A percentile compares a stretch with the other conserved stretches of the same genome.
Conservation (phyloP, 164 flowering plant genomes). For the Umbellularia californica region DNA sequence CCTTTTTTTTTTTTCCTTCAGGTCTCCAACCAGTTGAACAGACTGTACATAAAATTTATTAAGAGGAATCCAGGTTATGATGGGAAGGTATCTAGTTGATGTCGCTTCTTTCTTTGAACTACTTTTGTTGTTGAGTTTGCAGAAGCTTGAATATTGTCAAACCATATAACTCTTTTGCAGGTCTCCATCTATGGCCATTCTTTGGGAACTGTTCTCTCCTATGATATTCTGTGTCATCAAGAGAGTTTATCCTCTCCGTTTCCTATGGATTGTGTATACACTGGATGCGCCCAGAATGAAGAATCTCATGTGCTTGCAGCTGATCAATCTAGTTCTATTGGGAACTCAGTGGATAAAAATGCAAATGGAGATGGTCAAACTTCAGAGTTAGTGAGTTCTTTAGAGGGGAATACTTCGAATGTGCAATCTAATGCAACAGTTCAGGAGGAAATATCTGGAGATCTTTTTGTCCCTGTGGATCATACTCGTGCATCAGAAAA, state of each 20-base stretch:
- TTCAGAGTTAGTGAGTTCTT: constrained; percentile 6
- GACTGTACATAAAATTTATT: constrained; percentile 74
- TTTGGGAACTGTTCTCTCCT: constrained; percentile 95
- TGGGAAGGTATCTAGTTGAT: constrained; percentile 69
- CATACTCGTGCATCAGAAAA: constrained; percentile 28
- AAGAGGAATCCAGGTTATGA: constrained; percentile 96
- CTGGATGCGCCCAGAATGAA: constrained; percentile 26
- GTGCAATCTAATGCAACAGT: constrained; percentile 9
- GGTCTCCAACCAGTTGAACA: constrained; percentile 92
- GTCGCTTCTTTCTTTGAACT: not conserved
- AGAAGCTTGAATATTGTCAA: not conserved
- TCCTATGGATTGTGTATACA: constrained; percentile 70
- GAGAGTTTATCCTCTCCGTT: constrained; percentile 65
- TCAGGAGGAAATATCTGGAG: constrained; percentile 20
- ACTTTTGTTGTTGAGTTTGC: not conserved
- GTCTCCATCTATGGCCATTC: constrained; percentile 97
- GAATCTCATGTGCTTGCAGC: constrained; percentile 17
- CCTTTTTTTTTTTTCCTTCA: constrained; percentile 17
- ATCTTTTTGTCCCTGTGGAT: constrained; percentile 17
- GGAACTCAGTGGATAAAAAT: constrained; percentile 18
- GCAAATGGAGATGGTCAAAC: constrained; percentile 14
- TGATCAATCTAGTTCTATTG: constrained; percentile 15
- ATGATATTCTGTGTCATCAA: constrained; percentile 98
- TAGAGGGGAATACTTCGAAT: constrained; percentile 18
- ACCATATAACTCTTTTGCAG: constrained; percentile 26